A percentile compares a stretch with the other conserved stretches of the same genome.
These are phyloP conservation scores for Phytophthora podocarpi DNA, from an alignment of 352 stramenopile genomes.

Conservation along the genomic window DNA sequence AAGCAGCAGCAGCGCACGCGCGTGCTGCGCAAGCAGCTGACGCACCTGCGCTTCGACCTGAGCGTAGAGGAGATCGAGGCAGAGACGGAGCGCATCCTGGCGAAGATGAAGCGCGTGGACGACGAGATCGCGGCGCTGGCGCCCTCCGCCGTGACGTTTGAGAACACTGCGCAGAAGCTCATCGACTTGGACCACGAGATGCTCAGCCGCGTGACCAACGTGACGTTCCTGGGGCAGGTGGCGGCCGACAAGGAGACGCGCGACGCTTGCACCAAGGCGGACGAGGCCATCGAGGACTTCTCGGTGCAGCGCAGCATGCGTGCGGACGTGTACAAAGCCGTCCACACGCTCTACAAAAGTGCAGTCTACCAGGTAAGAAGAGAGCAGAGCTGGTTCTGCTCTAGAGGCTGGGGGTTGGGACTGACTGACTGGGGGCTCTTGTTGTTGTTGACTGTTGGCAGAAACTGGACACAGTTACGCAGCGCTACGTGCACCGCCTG, in stretches of 20 bases:
- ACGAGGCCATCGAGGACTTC: slow-evolving; percentile 81
- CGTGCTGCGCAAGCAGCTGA: slow-evolving; percentile 58
- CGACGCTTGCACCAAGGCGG: slow-evolving; percentile 81
- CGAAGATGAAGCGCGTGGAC: slow-evolving; percentile 71
- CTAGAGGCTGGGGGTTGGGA: not conserved
- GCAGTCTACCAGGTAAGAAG: slow-evolving; percentile 45
- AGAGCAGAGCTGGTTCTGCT: not conserved
- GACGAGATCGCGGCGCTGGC: slow-evolving; percentile 67
- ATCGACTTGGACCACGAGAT: slow-evolving; percentile 87
- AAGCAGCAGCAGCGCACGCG: slow-evolving; percentile 53
- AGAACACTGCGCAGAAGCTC: slow-evolving; percentile 76
- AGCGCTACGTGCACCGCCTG: slow-evolving; percentile 80
- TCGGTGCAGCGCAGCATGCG: slow-evolving; percentile 82
- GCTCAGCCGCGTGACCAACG: slow-evolving; percentile 79
- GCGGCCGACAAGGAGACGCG: slow-evolving; percentile 65
- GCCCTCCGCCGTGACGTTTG: slow-evolving; percentile 53
- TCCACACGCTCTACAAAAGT: slow-evolving; percentile 62
- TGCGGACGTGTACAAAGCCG: slow-evolving; percentile 82
- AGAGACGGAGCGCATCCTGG: slow-evolving; percentile 67
- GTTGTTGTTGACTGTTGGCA: slow-evolving; percentile 18
- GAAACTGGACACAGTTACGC: slow-evolving; percentile 57
- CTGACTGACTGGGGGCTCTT: not conserved
- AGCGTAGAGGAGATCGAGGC: slow-evolving; percentile 75
- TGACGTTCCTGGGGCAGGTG: slow-evolving; percentile 88
- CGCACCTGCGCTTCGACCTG: slow-evolving; percentile 74